Evolutionary conservation across 371 early-diverging fungal species (phyloP).

Genomic region (Apophysomyces ossiformis): DNA sequence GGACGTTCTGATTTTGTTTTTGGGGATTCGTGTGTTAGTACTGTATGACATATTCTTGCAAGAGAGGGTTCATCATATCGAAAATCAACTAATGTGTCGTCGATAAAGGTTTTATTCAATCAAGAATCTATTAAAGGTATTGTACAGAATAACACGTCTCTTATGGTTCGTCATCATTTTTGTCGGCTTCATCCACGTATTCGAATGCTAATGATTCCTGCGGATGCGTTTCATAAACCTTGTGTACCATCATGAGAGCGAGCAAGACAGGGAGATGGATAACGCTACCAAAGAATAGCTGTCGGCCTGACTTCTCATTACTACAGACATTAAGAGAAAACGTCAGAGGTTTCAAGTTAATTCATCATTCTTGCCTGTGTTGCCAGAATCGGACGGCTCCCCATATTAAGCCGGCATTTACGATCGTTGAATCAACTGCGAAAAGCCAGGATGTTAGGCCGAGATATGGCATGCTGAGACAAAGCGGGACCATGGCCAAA

Average conservation of each 20-base stretch:
- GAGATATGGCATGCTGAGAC: conserved; percentile 60
- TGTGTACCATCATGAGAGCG: conserved; percentile 88
- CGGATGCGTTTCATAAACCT: conserved; percentile 35
- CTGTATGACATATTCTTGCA: too few species aligned
- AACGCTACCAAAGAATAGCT: conserved; percentile 89
- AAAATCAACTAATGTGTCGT: too few species aligned
- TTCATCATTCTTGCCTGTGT: conserved; percentile 36
- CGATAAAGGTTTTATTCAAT: background rate
- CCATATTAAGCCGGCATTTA: conserved; percentile 75
- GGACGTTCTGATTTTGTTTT: too few species aligned
- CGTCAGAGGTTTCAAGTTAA: background rate
- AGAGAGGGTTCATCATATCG: too few species aligned
- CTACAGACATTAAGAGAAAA: conserved; percentile 15
- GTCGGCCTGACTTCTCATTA: conserved; percentile 82
- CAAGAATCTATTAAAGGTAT: conserved; percentile 9
- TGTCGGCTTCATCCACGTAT: conserved; percentile 11
- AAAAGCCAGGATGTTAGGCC: conserved; percentile 87
- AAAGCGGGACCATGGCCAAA: conserved; percentile 85
- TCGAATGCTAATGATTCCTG: conserved; percentile 3
- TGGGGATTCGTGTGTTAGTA: too few species aligned
- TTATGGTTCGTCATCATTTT: conserved; percentile 3
- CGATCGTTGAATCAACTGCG: conserved; percentile 71
- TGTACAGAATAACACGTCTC: background rate
- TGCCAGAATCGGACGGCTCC: conserved; percentile 82
- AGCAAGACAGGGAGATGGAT: conserved; percentile 87